Conservation (phyloP, 164 flowering plant genomes). For the Vitis riparia region DNA sequence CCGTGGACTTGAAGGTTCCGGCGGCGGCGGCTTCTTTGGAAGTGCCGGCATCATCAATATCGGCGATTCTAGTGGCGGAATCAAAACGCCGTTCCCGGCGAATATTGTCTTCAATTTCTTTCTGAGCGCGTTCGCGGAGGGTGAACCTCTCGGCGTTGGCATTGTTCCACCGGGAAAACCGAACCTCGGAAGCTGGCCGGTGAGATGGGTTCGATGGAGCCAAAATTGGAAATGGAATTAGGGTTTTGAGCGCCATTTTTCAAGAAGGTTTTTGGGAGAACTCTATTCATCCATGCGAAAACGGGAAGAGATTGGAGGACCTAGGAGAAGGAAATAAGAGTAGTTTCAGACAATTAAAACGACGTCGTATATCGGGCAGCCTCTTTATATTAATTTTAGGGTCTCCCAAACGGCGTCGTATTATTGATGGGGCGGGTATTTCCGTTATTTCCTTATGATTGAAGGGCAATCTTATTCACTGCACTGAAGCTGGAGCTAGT, state of each 20-base stretch:
- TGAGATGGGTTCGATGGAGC: conserved; percentile 32
- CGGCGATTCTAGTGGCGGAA: conserved; percentile 51
- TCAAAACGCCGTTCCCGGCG: conserved; percentile 61
- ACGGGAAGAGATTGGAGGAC: not conserved
- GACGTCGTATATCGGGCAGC: too few species aligned
- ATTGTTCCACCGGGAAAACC: conserved; percentile 92
- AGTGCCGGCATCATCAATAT: conserved; percentile 16
- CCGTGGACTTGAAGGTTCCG: conserved; percentile 53
- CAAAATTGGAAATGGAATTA: conserved; percentile 53
- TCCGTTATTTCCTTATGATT: too few species aligned
- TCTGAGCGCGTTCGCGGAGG: conserved; percentile 41
- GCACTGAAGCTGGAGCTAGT: too few species aligned
- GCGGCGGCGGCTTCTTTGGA: conserved; percentile 15
- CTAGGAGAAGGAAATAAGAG: too few species aligned
- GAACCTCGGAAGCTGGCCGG: conserved; percentile 52
- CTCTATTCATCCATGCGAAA: not conserved
- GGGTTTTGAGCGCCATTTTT: conserved; percentile 49
- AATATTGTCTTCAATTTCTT: conserved; percentile 76
- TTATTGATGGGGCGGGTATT: too few species aligned
- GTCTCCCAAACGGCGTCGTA: too few species aligned
- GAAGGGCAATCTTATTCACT: too few species aligned
- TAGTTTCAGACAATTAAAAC: too few species aligned
- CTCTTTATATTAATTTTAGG: too few species aligned
- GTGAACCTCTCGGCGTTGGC: conserved; percentile 69
- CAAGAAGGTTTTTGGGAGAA: not conserved